Evolutionary conservation across 805 yeast species (phyloP).

Genomic region (Wickerhamomyces subpelliculosus): DNA sequence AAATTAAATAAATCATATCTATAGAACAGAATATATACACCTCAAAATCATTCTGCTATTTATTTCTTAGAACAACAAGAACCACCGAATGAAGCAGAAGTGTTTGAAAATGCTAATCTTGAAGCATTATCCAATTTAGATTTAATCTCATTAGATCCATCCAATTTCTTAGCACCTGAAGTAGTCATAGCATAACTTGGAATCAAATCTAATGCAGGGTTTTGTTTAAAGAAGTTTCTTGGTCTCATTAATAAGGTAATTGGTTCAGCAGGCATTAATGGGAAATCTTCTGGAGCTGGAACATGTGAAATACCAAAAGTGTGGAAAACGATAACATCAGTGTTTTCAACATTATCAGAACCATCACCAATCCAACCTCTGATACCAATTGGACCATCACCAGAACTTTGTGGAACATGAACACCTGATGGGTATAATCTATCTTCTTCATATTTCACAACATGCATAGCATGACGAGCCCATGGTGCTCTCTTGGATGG

Average conservation of each 20-base stretch:
- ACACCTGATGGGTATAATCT: conserved; percentile 78
- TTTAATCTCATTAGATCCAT: conserved; percentile 31
- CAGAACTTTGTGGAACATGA: conserved; percentile 68
- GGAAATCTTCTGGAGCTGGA: conserved; percentile 89
- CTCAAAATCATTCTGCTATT: too few relatives aligned
- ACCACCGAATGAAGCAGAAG: conserved; percentile 10
- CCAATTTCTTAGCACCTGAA: conserved; percentile 26
- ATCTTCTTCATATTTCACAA: conserved; percentile 66
- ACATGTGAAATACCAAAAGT: conserved; percentile 81
- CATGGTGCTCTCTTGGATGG: conserved; percentile 80
- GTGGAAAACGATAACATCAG: conserved; percentile 71
- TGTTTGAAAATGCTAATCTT: conserved; percentile 39
- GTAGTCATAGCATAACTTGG: conserved; percentile 54
- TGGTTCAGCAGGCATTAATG: conserved; percentile 84
- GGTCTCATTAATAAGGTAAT: conserved; percentile 70
- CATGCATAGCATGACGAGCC: conserved; percentile 62
- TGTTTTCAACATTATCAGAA: conserved; percentile 47
- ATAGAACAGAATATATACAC: too few relatives aligned
- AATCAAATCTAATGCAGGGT: conserved; percentile 69
- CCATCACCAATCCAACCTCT: conserved; percentile 66
- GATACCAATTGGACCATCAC: conserved; percentile 61
- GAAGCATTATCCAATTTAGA: conserved; percentile 41
- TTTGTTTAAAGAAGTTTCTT: conserved; percentile 69
- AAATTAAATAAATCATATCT: not conserved
- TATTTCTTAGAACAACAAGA: conserved; percentile 20